Evolutionary conservation across 306 rosid genomes (phyloP).

Genomic region (Castanea mollissima): DNA sequence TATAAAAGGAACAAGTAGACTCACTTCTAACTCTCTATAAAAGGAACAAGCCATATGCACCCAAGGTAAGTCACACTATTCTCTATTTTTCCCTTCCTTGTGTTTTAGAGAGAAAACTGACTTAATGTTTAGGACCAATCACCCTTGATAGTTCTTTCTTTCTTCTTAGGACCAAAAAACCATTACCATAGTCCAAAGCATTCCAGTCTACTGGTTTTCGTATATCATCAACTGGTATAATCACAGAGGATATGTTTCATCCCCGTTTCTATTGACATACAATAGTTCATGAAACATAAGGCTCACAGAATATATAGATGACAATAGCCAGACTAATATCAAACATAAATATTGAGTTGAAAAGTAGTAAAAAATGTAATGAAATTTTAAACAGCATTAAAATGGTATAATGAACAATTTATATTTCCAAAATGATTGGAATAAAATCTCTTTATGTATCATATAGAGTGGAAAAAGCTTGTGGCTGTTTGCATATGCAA

Average conservation of each 20-base stretch:
- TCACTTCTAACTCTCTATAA: no score
- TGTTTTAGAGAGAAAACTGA: no score
- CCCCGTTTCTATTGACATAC: neutral
- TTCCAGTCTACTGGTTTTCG: no score
- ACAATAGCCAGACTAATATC: neutral
- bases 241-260: neutral
- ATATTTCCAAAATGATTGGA: neutral
- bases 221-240: neutral
- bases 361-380: neutral
- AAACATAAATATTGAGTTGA: neutral
- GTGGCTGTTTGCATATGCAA: neutral
- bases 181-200: no score
- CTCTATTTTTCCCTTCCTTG: no score
- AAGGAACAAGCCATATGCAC: no score
- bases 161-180: no score
- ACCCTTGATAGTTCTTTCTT: no score
- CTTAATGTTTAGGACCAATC: no score
- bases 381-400: neutral
- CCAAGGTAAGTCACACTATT: no score
- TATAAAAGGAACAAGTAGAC: no score
- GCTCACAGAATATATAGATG: neutral
- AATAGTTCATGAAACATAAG: neutral
- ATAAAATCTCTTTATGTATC: neutral
- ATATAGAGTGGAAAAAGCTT: neutral
- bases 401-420: neutral